phyloP scores from a whole-genome alignment of 2,329 filamentous ascomycete species.

The Arthrobotrys musiformis region DNA sequence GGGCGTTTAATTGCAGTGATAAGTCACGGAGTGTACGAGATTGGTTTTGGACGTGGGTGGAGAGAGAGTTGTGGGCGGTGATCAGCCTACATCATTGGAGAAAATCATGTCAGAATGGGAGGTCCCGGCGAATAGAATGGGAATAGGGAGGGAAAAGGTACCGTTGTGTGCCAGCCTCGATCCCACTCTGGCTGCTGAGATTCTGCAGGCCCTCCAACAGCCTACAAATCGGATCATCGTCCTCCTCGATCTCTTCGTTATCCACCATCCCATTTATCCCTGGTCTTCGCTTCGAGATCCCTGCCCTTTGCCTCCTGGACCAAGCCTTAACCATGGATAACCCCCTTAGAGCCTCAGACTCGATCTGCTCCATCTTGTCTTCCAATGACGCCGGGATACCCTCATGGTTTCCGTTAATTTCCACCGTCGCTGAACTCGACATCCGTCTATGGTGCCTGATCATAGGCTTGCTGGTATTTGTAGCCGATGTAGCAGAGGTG shows the following conservation, averaged over 20 bases:
- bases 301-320: constrained; percentile 48
- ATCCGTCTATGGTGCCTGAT: constrained; percentile 49
- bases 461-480: constrained; percentile 36
- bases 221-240: constrained; percentile 70
- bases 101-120: constrained; percentile 43
- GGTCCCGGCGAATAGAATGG: constrained; percentile 2
- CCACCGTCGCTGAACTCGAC: constrained; percentile 39
- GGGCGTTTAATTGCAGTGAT: constrained; percentile 66
- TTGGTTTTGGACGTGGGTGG: constrained; percentile 79
- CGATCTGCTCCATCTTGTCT: constrained; percentile 76
- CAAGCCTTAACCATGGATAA: constrained; percentile 54
- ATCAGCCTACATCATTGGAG: constrained; percentile 69
- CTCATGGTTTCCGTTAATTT: constrained; percentile 60
- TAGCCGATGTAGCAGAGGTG: constrained; percentile 42
- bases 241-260: constrained; percentile 65
- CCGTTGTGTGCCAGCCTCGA: constrained; percentile 79
- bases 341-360: constrained; percentile 63
- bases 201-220: constrained; percentile 77
- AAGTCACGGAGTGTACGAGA: constrained; percentile 79
- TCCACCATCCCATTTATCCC: constrained; percentile 73
- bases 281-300: constrained; percentile 66
- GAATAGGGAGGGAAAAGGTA: constrained; percentile 61
- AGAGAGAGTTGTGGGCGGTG: constrained; percentile 78
- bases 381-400: constrained; percentile 73
- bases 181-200: constrained; percentile 76